Evolutionary conservation across 371 early-diverging fungal genomes (phyloP), one percentile per base, ranked within the genome.

Genomic region (Mortierella sp.): DNA sequence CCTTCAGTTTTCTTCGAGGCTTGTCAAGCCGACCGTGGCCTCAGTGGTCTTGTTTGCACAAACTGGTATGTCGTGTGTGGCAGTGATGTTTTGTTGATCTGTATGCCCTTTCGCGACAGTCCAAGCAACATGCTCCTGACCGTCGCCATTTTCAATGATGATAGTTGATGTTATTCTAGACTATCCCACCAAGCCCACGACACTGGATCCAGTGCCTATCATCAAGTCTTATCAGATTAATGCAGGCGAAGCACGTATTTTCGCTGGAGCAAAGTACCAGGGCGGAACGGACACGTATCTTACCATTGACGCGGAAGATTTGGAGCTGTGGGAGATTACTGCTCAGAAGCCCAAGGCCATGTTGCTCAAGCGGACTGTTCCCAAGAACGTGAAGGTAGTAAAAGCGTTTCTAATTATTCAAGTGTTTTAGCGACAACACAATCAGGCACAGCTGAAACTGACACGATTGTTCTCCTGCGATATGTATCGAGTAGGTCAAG

Each of bases 211-310:
- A 5, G 70, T 69, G 19, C 75, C 74, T 5, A 64, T 53, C 64
- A 72, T 79, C 43, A 86, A 86, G 75, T 78, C 87, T 5, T 93
- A 92, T 74, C 89, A 89, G 40, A 79, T 92, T 16, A 88, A 84
- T 24, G 89, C 91, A 72, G 77, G 90, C 2, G 93, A 93, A 5
- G 91, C 92, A 43, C 88, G 89, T 48, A 91, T 91, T 64, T 93
- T 92, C 77, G 88, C 90, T 9, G 93, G 87, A 0, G 89, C 91
- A 14, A 92, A 92, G 71, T 91, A 93, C 74, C 83, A 90, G 76
- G 91, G 91, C 13, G 82, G 87, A 69, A 78, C 88, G 28, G 93
- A 91, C 64, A 93, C 92, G 31, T 90, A 92, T 11, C 86, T 91
- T 0, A 89, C 88, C 1, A 75, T 93, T 9, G 93, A 93, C 74